phyloP scores from a whole-genome alignment of 768 basidiomycete species.

The Leccinellum luteum region DNA sequence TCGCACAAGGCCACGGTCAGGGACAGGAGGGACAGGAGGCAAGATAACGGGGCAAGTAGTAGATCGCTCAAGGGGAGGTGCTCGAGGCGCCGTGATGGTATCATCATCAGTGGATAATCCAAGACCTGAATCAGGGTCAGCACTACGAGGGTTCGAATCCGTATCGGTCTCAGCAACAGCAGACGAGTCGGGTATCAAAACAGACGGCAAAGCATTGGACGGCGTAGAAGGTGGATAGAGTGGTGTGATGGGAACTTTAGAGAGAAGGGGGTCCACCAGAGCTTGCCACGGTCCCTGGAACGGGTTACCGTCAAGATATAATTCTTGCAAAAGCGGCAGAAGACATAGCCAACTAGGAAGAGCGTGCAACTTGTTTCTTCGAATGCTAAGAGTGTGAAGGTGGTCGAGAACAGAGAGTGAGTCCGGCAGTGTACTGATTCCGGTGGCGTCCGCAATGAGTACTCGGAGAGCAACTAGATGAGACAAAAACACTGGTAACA shows the following conservation, averaged over 20 bases:
- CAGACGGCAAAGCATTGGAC: slow-evolving; percentile 50
- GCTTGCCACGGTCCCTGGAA: slow-evolving; percentile 94
- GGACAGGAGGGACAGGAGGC: slow-evolving; percentile 18
- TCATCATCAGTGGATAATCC: slow-evolving; percentile 53
- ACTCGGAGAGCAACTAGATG: slow-evolving; percentile 76
- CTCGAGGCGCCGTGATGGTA: slow-evolving; percentile 66
- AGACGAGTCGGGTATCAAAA: slow-evolving; percentile 44
- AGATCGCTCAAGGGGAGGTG: slow-evolving; percentile 51
- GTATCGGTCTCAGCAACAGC: slow-evolving; percentile 46
- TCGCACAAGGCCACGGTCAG: slow-evolving; percentile 52
- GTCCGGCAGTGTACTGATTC: slow-evolving; percentile 72
- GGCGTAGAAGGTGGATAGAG: slow-evolving; percentile 67
- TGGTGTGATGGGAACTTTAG: slow-evolving; percentile 58
- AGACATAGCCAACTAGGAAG: slow-evolving; percentile 96
- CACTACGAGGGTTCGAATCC: slow-evolving; percentile 53
- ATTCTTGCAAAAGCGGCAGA: slow-evolving; percentile 76
- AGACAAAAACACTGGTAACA: slow-evolving; percentile 87
- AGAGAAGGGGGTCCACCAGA: slow-evolving; percentile 79
- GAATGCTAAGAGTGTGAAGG: slow-evolving; percentile 86
- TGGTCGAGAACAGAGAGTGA: slow-evolving; percentile 70
- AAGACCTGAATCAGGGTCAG: slow-evolving; percentile 32
- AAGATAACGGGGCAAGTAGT: slow-evolving; percentile 47
- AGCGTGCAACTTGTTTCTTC: slow-evolving; percentile 82
- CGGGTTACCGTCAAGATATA: slow-evolving; percentile 94
- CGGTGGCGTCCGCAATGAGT: slow-evolving; percentile 90